Base-by-base conservation (phyloP, 106 monocot species). In the Narthecium ossifragum region DNA sequence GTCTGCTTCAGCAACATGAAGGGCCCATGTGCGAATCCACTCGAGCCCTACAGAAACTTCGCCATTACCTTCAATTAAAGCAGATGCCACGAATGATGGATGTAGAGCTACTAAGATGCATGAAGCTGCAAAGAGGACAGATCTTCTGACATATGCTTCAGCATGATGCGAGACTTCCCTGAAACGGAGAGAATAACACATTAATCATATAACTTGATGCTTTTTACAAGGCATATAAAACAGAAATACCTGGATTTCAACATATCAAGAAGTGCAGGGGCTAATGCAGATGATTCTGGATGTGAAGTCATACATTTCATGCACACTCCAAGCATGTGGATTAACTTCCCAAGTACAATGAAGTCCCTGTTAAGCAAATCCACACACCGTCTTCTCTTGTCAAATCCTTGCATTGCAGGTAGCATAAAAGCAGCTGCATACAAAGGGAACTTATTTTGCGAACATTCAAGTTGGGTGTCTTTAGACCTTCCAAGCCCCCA, bases 381-480 rank as follows among this genome's bases (percentile, higher is more conserved):
- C 10, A 98, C 67, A 34, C 96, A 90, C 63, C 87, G 96, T 22
- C 75, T 76, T 58, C 34, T 84, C 67, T 73, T 86, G 60, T 98
- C 90, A 72, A 81, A 98, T 56, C 90, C 90, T 67, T 87, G 87
- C 84, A 98, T 91, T 23, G 66, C 79, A 36, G 96, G 96, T 18
- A 98, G 73, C 90, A 98, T 98, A 65, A 98, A 98, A 60, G 96
- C 84, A 73, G 96, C 86, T 49, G 96, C 90, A 81, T 98, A 98
- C 49, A 98, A 32, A 64, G 96, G 96, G 79, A 98, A 98, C 65
- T 57, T 90, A 49, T 98, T 98, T 56, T 61, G 84, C 39, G 84
- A 71, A 40, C 30, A 68, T 53, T 90, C 79, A 10, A 55, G 8
- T 28, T 66, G 67, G n/a, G 54, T 48, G 40, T 66, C 75, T 41